Evolutionary conservation across 2,329 filamentous ascomycete species (phyloP).

Genomic region (Cephalotrichum gorgonifer): DNA sequence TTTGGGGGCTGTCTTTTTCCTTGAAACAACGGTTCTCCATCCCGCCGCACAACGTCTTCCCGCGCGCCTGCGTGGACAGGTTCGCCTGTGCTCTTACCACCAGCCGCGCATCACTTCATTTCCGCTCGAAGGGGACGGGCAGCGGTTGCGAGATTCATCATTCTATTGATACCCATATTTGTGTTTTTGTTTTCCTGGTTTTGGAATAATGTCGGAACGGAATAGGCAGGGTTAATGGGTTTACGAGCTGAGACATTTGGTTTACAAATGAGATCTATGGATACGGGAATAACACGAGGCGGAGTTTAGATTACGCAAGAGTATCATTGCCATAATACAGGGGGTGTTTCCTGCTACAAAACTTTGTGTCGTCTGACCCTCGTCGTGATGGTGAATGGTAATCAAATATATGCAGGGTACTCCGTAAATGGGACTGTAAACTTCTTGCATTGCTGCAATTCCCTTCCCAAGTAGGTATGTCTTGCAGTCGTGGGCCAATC

Average conservation of each 20-base stretch:
- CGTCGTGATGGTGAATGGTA: no score
- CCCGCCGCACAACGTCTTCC: not conserved
- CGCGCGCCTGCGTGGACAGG: not conserved
- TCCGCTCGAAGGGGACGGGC: not conserved
- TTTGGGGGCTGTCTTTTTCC: not conserved
- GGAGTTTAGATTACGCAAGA: no score
- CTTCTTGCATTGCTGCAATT: not conserved
- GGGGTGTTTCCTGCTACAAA: no score
- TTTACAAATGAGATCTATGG: no score
- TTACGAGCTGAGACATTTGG: not conserved
- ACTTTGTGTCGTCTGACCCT: no score
- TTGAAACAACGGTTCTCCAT: not conserved
- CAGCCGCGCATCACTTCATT: not conserved
- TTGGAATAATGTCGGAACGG: not conserved
- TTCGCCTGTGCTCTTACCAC: not conserved
- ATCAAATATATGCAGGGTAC: no score
- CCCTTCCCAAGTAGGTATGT: not conserved
- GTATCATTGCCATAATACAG: no score
- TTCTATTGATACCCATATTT: not conserved
- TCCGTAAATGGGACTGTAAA: no score
- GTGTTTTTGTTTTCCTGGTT: not conserved
- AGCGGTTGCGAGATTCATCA: not conserved
- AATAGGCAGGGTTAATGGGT: not conserved
- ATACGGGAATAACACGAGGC: no score
- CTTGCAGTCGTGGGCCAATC: not conserved